Conservation (phyloP, 2,329 filamentous ascomycete genomes). For the Colletotrichum sp. region DNA sequence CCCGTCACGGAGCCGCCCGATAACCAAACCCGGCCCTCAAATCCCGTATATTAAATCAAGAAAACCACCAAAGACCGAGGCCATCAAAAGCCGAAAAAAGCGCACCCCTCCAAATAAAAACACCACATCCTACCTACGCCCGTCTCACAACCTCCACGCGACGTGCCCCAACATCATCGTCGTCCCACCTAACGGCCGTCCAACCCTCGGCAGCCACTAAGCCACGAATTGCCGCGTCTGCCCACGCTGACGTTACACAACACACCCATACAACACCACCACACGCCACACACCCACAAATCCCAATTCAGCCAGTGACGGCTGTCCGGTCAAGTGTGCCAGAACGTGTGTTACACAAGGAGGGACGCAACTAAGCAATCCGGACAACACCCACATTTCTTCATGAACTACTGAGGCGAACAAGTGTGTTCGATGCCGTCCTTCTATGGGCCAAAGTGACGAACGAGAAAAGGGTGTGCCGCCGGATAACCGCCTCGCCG, state of each 20-base stretch:
- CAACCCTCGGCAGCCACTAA: background rate
- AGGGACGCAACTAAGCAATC: background rate
- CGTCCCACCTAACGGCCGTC: background rate
- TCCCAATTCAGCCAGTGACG: background rate
- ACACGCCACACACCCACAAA: background rate
- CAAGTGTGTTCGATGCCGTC: background rate
- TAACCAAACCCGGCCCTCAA: background rate
- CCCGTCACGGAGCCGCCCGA: background rate
- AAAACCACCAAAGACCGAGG: background rate
- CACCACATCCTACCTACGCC: background rate
- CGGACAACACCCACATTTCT: background rate
- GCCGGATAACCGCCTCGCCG: background rate
- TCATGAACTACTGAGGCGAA: background rate
- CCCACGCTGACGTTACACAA: constrained; percentile 7
- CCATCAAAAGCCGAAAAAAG: background rate
- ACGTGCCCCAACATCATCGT: background rate
- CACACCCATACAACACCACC: background rate
- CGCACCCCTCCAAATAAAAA: background rate
- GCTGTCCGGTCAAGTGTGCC: background rate
- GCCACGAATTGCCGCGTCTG: constrained; percentile 16
- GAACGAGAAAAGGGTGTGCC: background rate
- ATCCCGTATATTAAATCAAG: background rate
- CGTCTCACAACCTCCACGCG: background rate
- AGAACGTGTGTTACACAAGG: background rate
- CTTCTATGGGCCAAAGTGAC: background rate